These are phyloP conservation scores for Apiospora hydei DNA, from an alignment of 2,329 filamentous ascomycete species.

Conservation along the genomic window DNA sequence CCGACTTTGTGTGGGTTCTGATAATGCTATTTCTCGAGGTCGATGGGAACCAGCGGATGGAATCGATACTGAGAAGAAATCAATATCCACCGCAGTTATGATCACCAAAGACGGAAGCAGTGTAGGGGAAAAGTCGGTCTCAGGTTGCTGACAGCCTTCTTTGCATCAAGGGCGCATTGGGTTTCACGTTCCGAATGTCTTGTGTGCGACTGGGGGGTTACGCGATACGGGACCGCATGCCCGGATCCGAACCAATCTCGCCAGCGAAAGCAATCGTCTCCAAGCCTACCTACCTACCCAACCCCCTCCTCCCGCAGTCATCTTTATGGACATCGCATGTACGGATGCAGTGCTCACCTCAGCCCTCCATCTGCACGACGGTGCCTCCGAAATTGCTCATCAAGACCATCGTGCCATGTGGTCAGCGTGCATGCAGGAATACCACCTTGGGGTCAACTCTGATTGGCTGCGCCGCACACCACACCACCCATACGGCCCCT, in stretches of 20 bases:
- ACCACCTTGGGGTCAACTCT: neutral
- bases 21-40: neutral
- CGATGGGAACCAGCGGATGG: neutral
- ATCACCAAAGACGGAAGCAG: neutral
- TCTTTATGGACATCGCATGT: neutral
- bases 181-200: neutral
- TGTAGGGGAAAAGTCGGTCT: neutral
- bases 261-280: neutral
- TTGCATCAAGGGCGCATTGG: neutral
- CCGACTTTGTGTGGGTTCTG: neutral
- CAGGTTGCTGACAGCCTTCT: neutral
- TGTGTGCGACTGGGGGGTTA: neutral
- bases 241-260: neutral
- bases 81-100: neutral
- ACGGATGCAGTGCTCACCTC: neutral
- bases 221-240: neutral
- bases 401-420: neutral
- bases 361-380: neutral
- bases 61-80: neutral
- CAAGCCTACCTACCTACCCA: neutral
- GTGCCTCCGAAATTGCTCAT: constrained; percentile 9
- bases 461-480: neutral
- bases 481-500: constrained; percentile 9
- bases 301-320: neutral
- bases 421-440: constrained; percentile 2